A percentile compares a stretch with the other conserved stretches of the same genome.
phyloP scores from a whole-genome alignment of 2,329 filamentous ascomycete genomes.

The Uncinocarpus reesii region DNA sequence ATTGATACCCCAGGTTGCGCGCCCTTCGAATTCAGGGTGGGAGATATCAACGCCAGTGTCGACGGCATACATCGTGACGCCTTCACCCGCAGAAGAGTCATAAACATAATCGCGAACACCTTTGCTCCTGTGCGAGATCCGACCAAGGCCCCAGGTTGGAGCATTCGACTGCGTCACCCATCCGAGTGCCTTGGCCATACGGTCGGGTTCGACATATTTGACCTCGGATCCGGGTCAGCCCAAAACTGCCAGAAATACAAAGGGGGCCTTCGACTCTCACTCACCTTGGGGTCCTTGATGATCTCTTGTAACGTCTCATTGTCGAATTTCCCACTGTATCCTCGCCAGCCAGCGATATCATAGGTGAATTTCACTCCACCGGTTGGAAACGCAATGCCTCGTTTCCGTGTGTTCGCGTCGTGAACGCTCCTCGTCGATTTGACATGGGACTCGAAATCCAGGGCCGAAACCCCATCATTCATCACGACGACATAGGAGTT shows the following conservation, averaged over 20 bases:
- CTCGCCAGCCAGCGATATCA: conserved; percentile 12
- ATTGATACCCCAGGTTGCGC: conserved; percentile 29
- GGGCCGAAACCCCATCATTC: conserved; percentile 11
- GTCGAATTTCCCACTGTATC: conserved; percentile 15
- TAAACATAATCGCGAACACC: conserved; percentile 26
- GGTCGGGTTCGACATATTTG: conserved; percentile 11
- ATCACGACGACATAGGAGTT: conserved; percentile 15
- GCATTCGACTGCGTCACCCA: conserved; percentile 18
- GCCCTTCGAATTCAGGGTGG: conserved; percentile 30
- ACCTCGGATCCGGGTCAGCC: conserved; percentile 7
- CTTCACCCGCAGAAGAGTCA: conserved; percentile 28
- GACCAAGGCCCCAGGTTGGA: conserved; percentile 29
- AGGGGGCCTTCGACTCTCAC: conserved; percentile 3
- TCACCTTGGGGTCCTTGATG: conserved; percentile 11
- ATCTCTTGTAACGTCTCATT: conserved; percentile 12
- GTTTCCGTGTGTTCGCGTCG: not conserved
- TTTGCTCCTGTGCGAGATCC: conserved; percentile 24
- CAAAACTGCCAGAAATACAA: conserved; percentile 9
- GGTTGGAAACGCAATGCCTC: not conserved
- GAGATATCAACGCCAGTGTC: conserved; percentile 30
- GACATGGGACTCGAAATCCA: conserved; percentile 14
- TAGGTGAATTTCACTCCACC: conserved; percentile 13
- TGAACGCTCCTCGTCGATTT: conserved; percentile 7
- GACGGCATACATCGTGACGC: conserved; percentile 29
- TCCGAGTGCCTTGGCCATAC: conserved; percentile 10